phyloP scores from a whole-genome alignment of 2,329 filamentous ascomycete species.

The Scytalidium sp. region DNA sequence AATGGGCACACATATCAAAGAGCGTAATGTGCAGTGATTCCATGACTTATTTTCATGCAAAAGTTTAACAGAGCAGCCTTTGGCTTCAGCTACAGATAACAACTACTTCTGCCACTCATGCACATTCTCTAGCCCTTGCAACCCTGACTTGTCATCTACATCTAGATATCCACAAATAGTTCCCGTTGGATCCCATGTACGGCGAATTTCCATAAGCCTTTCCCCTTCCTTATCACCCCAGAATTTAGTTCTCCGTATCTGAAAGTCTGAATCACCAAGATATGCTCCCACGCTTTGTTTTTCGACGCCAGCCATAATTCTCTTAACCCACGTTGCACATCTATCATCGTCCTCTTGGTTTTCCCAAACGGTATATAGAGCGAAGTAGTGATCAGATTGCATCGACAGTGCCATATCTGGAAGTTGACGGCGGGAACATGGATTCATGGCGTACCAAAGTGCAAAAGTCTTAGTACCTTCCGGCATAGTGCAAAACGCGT shows the following conservation, averaged over 20 bases:
- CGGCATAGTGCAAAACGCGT: constrained; percentile 46
- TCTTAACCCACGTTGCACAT: constrained; percentile 42
- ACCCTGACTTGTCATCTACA: constrained; percentile 37
- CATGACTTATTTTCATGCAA: no score
- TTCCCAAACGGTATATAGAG: constrained; percentile 49
- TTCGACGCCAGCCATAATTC: constrained; percentile 37
- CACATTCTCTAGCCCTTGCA: constrained; percentile 38
- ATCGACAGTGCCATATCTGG: constrained; percentile 52
- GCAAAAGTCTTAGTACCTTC: constrained; percentile 38
- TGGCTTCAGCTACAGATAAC: no score
- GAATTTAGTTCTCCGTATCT: constrained; percentile 41
- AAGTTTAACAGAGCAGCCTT: no score
- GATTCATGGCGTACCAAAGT: constrained; percentile 50
- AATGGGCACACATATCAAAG: no score
- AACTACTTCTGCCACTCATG: constrained; percentile 29
- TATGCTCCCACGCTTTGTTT: constrained; percentile 45
- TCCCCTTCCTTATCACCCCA: constrained; percentile 42
- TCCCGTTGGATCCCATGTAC: constrained; percentile 41
- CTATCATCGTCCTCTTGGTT: constrained; percentile 39
- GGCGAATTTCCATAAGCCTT: constrained; percentile 39
- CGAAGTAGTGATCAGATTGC: constrained; percentile 55
- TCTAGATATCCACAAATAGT: constrained; percentile 43
- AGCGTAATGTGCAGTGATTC: no score
- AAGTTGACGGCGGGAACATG: constrained; percentile 37
- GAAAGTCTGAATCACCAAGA: constrained; percentile 53